A percentile compares a stretch with the other conserved stretches of the same genome.
Evolutionary conservation across 768 basidiomycete genomes (phyloP).

Genomic region (Kondoa subrosea): DNA sequence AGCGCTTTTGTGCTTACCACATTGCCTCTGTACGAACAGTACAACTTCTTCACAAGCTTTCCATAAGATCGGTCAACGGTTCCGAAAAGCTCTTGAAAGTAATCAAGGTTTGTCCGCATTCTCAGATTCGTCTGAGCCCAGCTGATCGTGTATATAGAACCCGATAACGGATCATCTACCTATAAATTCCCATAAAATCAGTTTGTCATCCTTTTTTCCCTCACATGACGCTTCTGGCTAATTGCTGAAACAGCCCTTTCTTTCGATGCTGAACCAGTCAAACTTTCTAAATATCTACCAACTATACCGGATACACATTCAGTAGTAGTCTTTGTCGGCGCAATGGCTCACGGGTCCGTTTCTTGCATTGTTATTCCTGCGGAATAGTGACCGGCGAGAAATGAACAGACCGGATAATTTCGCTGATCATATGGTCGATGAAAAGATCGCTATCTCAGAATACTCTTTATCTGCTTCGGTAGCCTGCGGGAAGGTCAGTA

Average conservation of each 20-base stretch:
- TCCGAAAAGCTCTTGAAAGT: conserved; percentile 94
- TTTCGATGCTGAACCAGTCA: conserved; percentile 66
- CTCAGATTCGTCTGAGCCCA: background rate
- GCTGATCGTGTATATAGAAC: conserved; percentile 42
- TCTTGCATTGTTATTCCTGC: background rate
- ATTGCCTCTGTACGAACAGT: conserved; percentile 39
- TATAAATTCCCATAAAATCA: conserved; percentile 84
- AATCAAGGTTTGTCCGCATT: conserved; percentile 51
- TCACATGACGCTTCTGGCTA: background rate
- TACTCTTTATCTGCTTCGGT: conserved; percentile 54
- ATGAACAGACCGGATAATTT: conserved; percentile 59
- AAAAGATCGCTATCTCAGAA: conserved; percentile 91
- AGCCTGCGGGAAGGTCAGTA: conserved; percentile 77
- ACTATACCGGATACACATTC: conserved; percentile 74
- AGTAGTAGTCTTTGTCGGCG: conserved; percentile 88
- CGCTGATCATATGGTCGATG: conserved; percentile 82
- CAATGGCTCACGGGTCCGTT: conserved; percentile 73
- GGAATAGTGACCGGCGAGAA: background rate
- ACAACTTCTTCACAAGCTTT: conserved; percentile 88
- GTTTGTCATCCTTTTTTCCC: conserved; percentile 39
- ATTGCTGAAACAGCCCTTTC: conserved; percentile 49
- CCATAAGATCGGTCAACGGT: conserved; percentile 87
- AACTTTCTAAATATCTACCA: conserved; percentile 66
- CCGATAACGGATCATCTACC: conserved; percentile 89
- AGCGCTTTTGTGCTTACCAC: background rate